Conservation (phyloP, 345 rosid genomes). For the Carallia pectinifolia region DNA sequence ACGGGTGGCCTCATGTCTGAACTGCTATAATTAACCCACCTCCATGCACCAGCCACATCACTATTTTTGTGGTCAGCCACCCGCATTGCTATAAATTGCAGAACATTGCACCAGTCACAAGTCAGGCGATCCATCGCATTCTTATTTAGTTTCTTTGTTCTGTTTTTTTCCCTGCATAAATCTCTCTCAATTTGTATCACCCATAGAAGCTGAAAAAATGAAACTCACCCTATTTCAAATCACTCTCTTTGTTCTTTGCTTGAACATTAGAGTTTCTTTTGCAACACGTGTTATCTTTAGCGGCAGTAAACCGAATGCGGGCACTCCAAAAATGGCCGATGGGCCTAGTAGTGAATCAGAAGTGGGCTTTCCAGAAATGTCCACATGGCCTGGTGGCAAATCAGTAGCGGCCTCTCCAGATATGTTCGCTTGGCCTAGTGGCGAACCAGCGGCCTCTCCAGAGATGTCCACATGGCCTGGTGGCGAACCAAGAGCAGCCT, state of each 20-base stretch:
- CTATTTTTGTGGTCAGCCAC: too few species aligned
- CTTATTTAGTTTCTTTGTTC: background rate
- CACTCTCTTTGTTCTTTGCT: constrained; percentile 21
- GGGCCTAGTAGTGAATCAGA: constrained; percentile 5
- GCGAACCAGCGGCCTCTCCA: too few species aligned
- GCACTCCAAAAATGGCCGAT: constrained; percentile 21
- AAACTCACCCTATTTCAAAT: constrained; percentile 2
- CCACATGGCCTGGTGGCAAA: too few species aligned
- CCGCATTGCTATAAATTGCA: background rate
- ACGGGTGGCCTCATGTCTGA: constrained; percentile 21
- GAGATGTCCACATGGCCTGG: too few species aligned
- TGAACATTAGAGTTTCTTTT: constrained; percentile 12
- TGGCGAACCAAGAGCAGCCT: too few species aligned
- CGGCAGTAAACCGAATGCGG: background rate
- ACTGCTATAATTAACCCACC: constrained; percentile 33
- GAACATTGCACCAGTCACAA: background rate
- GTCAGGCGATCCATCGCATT: background rate
- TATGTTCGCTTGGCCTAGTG: too few species aligned
- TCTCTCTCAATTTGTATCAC: background rate
- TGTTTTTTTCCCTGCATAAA: background rate
- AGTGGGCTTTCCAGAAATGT: too few species aligned
- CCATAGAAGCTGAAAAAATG: constrained; percentile 9
- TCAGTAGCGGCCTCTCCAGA: too few species aligned
- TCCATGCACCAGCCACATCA: background rate
- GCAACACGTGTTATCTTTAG: background rate